Conservation (phyloP, 768 basidiomycete species). For the Hortiboletus flavorubellus region DNA sequence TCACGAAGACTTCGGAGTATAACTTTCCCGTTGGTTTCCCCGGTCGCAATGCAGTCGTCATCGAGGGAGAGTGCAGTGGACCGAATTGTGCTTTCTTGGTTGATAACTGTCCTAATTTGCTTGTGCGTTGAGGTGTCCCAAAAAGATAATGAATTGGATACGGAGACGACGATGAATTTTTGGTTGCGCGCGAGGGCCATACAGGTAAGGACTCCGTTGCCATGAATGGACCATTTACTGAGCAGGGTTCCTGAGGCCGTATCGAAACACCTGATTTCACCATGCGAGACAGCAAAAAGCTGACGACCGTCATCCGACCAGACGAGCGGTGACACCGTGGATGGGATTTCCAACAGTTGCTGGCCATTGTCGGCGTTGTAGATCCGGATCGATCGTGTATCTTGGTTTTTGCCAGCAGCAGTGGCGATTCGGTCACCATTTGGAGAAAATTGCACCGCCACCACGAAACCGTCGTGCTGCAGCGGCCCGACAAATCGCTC, state of each 20-base stretch:
- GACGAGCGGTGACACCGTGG: neutral
- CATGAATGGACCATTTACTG: neutral
- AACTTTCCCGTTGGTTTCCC: neutral
- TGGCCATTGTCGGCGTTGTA: slow-evolving; percentile 1
- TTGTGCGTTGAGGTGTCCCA: neutral
- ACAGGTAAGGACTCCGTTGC: neutral
- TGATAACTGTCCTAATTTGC: neutral
- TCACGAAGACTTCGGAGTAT: neutral
- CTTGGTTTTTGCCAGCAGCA: neutral
- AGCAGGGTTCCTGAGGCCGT: neutral
- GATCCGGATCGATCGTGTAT: neutral
- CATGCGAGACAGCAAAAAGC: neutral
- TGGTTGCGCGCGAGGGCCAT: neutral
- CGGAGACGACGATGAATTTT: neutral
- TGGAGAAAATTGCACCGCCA: neutral
- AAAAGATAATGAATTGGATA: neutral
- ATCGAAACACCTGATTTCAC: slow-evolving; percentile 1
- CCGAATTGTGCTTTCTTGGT: neutral
- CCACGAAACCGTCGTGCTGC: neutral
- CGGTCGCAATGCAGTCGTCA: neutral
- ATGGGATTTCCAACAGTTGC: neutral
- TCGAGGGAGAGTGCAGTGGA: neutral
- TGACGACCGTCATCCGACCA: slow-evolving; percentile 7
- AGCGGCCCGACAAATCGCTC: too few relatives aligned
- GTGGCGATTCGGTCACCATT: slow-evolving; percentile 4